phyloP scores from a whole-genome alignment of 345 rosid species.

The Alliaria petiolata region DNA sequence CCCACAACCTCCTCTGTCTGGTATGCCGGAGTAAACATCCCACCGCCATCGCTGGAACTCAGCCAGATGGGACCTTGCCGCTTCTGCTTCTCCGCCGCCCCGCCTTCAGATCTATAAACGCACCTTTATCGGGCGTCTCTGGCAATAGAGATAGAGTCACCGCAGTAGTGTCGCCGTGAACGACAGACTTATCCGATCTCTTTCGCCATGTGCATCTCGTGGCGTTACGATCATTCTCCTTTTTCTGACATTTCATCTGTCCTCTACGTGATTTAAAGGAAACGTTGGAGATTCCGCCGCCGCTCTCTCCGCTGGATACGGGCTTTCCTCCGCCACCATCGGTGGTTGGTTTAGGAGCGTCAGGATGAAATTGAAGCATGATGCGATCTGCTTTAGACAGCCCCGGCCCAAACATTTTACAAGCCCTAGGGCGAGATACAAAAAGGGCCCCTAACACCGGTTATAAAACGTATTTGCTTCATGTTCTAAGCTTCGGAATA shows the following conservation, averaged over 20 bases:
- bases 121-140: conserved; percentile 45
- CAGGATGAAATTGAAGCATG: conserved; percentile 79
- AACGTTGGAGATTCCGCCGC: conserved; percentile 26
- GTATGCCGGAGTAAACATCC: background rate
- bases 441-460: no score
- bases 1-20: conserved; percentile 17
- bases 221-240: conserved; percentile 10
- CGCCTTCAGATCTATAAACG: conserved; percentile 12
- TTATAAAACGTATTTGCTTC: no score
- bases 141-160: conserved; percentile 70
- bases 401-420: no score
- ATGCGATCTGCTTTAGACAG: conserved; percentile 63
- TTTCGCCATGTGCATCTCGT: conserved; percentile 38
- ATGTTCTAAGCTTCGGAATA: no score
- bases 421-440: no score
- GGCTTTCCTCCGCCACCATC: background rate
- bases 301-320: background rate
- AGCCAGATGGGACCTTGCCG: conserved; percentile 44
- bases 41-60: conserved; percentile 31
- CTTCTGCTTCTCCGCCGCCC: conserved; percentile 14
- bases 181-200: conserved; percentile 5
- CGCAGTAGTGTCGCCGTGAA: background rate
- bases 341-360: conserved; percentile 67
- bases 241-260: conserved; percentile 19
- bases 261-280: conserved; percentile 40